Base-by-base conservation (phyloP, 108 stramenopile genomes). In the Tribonema minus region DNA sequence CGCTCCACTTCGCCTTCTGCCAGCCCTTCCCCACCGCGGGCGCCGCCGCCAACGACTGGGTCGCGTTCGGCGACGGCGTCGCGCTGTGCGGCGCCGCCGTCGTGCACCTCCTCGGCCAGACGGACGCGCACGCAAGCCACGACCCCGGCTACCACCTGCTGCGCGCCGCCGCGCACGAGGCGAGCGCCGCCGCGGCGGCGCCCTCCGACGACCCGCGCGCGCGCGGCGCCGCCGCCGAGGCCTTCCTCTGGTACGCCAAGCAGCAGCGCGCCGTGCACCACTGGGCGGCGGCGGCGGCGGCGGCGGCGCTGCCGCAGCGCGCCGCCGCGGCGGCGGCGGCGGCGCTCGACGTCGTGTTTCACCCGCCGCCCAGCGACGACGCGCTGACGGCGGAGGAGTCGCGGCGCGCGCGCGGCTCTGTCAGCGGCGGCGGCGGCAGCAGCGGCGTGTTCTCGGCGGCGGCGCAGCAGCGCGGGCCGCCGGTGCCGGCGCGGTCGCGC, bases 31-130 rank as follows among this genome's bases (percentile, higher is more conserved):
- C n/a, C n/a, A n/a, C n/a, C n/a, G n/a, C n/a, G n/a, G n/a, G n/a
- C n/a, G n/a, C n/a, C n/a, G n/a, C 23, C 33, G 26, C 63, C 1
- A 82, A 79, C 12, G 80, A 87, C 37, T 78, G 58, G 9, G 78
- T 64, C 25, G 77, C 85, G 59, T 85, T 86, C 36, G 86, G 86
- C 34, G 85, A 87, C 60, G 86, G 86, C 27, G 85, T 87, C 31
- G 71, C 64, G 12, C 25, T 86, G 2, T 82, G 82, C 25, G 86
- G 86, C 32, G 58, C 72, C 34, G 59, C 80, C 25, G 25, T 87
- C 37, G 60, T 87, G 38, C 85, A 85, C 33, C 37, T 80, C 4
- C 61, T 87, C 7, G 61, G 72, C 5, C 86, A 87, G 64, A 9
- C 9, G 46, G 46, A 9, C 46, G 15, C 46, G 15, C 20, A 54